Evolutionary conservation across 805 yeast species (phyloP).

Genomic region (Kuraishia ogatae): DNA sequence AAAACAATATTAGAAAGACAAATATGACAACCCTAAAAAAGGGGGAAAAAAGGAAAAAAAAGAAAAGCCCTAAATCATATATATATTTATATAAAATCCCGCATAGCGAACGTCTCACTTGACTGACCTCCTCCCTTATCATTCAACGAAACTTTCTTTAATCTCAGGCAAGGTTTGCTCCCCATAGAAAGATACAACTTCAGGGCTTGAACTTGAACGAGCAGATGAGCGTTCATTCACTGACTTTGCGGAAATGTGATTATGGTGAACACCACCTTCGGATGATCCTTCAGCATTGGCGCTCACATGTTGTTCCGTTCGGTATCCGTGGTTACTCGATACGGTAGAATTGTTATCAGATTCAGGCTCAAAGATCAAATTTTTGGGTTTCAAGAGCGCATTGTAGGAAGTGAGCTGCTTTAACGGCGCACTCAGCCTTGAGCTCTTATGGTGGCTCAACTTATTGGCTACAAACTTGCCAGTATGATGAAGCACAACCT

Average conservation of each 20-base stretch:
- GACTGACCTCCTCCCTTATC: neutral
- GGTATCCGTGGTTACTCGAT: neutral
- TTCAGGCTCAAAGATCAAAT: constrained; percentile 18
- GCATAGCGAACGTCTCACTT: too few species aligned
- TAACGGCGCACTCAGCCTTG: constrained; percentile 23
- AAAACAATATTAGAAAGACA: too few species aligned
- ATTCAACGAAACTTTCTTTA: neutral
- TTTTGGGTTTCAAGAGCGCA: constrained; percentile 27
- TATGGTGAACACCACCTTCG: neutral
- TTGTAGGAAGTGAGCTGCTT: constrained; percentile 31
- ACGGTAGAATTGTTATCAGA: constrained; percentile 6
- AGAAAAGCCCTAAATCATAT: too few species aligned
- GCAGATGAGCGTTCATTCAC: neutral
- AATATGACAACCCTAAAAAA: too few species aligned
- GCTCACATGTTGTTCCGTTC: neutral
- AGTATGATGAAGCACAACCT: constrained; percentile 50
- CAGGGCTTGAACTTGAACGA: neutral
- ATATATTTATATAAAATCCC: too few species aligned
- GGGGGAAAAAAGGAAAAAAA: too few species aligned
- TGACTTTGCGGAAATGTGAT: neutral
- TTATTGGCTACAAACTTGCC: constrained; percentile 76
- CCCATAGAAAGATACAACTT: neutral
- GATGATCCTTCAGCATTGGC: neutral
- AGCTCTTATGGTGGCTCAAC: constrained; percentile 25
- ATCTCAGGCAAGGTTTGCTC: neutral